Percentiles rank a stretch among this genome's conserved stretches.
Evolutionary conservation across 2,329 filamentous ascomycete species (phyloP).

Genomic region (Colletotrichum chlorophyti): DNA sequence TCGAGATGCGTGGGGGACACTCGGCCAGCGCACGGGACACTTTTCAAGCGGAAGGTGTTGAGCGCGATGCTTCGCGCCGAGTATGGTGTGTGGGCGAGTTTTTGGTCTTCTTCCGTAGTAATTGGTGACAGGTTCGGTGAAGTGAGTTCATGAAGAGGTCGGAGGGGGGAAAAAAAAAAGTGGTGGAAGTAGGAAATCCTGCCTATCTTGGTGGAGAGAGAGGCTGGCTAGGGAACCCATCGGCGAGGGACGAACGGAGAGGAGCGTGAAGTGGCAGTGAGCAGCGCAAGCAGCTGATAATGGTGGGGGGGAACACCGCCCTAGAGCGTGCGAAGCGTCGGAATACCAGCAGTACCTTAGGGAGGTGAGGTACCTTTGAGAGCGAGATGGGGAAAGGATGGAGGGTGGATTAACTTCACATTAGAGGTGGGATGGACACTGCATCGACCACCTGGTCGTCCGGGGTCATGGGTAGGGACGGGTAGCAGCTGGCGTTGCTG

Average conservation of each 20-base stretch:
- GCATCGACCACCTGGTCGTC: too few species aligned
- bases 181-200: slow-evolving; percentile 21
- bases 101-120: neutral
- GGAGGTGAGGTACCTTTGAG: too few species aligned
- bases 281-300: neutral
- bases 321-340: too few species aligned
- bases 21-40: neutral
- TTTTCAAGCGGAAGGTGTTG: neutral
- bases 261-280: slow-evolving; percentile 7
- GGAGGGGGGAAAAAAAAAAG: too few species aligned
- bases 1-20: slow-evolving; percentile 6
- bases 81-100: neutral
- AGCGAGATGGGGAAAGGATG: too few species aligned
- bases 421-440: slow-evolving; percentile 3
- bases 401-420: too few species aligned
- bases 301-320: too few species aligned
- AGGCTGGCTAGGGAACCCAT: slow-evolving; percentile 11
- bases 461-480: too few species aligned
- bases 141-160: neutral
- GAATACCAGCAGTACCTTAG: too few species aligned
- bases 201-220: slow-evolving; percentile 26
- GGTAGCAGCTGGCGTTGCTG: slow-evolving; percentile 8
- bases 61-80: slow-evolving; percentile 14
- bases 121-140: too few species aligned
- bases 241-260: slow-evolving; percentile 1